Conservation (phyloP, 2,329 filamentous ascomycete genomes). For the Aspergillus caelatus region DNA sequence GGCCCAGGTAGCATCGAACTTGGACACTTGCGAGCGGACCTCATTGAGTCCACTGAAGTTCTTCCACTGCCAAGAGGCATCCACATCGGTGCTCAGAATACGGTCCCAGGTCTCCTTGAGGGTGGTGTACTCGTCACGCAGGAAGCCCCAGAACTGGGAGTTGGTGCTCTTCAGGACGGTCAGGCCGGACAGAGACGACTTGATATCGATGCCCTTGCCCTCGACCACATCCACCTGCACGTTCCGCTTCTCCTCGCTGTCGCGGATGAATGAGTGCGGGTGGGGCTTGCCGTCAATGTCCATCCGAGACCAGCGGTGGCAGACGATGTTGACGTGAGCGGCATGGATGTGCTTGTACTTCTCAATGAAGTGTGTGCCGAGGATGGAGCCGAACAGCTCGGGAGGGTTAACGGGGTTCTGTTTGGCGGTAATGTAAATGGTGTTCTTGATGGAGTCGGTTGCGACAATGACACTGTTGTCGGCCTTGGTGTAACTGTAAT, state of each 20-base stretch:
- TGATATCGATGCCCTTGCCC: conserved; percentile 71
- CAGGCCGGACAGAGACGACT: conserved; percentile 77
- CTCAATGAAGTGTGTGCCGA: conserved; percentile 86
- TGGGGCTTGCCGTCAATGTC: conserved; percentile 83
- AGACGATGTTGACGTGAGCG: conserved; percentile 78
- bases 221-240: conserved; percentile 73
- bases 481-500: conserved; percentile 79
- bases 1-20: conserved; percentile 80
- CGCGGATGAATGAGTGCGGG: conserved; percentile 91
- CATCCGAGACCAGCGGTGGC: conserved; percentile 92
- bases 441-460: conserved; percentile 98
- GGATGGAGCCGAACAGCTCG: conserved; percentile 83
- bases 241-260: conserved; percentile 83
- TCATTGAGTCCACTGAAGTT: conserved; percentile 67
- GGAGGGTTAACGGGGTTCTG: conserved; percentile 89
- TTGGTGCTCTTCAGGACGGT: conserved; percentile 95
- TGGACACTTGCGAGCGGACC: conserved; percentile 64
- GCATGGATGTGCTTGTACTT: conserved; percentile 85
- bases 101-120: conserved; percentile 91
- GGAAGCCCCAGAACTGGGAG: conserved; percentile 92
- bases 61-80: conserved; percentile 85
- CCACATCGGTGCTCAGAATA: conserved; percentile 91
- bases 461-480: conserved; percentile 96
- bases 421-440: conserved; percentile 91
- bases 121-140: conserved; percentile 90